Evolutionary conservation across 176 grass and related monocot genomes (phyloP).

Genomic region (Carex littledalei): DNA sequence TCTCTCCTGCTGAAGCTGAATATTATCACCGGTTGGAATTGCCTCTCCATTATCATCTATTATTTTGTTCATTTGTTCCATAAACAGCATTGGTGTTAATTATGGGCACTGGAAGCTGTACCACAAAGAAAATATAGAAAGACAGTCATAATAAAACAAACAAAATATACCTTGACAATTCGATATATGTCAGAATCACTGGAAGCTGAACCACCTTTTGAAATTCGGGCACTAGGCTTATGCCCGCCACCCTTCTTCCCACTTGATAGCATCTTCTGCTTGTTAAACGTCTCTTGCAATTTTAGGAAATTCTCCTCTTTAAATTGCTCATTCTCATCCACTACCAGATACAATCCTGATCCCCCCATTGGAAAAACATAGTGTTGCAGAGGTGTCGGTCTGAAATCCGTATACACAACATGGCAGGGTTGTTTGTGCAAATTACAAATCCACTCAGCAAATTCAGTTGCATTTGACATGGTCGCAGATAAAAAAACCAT

Average conservation of each 20-base stretch:
- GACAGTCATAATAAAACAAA: neutral
- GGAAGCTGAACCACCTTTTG: constrained; percentile 20
- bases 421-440: constrained; percentile 94
- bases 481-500: constrained; percentile 98
- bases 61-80: neutral
- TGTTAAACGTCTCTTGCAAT: constrained; percentile 76
- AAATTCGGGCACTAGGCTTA: constrained; percentile 15
- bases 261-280: constrained; percentile 46
- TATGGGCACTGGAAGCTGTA: neutral
- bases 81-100: neutral
- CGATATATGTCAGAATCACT: constrained; percentile 25
- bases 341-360: constrained; percentile 89
- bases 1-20: constrained; percentile 99
- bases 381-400: constrained; percentile 91
- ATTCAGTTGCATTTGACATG: constrained; percentile 96
- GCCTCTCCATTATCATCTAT: constrained; percentile 99
- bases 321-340: constrained; percentile 91
- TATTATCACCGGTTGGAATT: constrained; percentile 96
- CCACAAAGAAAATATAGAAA: neutral
- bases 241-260: constrained; percentile 12
- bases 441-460: constrained; percentile 98
- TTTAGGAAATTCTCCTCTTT: constrained; percentile 92
- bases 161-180: constrained; percentile 19
- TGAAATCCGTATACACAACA: constrained; percentile 97
- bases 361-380: constrained; percentile 92